Evolutionary conservation across 805 yeast species (phyloP).

Genomic region (Spathaspora sp.): DNA sequence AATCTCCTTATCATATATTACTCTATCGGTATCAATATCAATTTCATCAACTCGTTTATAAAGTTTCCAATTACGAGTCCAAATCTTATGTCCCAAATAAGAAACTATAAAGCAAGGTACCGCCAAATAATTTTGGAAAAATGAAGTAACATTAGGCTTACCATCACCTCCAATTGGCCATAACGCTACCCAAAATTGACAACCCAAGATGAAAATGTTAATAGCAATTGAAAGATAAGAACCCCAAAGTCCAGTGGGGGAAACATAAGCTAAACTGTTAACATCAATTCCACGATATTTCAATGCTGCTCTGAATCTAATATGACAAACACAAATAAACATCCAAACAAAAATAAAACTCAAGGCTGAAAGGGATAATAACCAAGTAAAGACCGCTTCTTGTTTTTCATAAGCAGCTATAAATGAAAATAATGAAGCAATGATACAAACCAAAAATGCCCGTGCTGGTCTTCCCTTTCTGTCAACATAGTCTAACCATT

Average conservation of each 20-base stretch:
- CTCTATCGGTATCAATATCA: conserved; percentile 26
- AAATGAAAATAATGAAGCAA: conserved; percentile 34
- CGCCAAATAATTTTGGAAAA: conserved; percentile 33
- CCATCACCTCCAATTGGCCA: conserved; percentile 30
- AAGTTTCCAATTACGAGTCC: conserved; percentile 27
- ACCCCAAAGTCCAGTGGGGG: conserved; percentile 40
- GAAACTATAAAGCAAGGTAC: conserved; percentile 25
- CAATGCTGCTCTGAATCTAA: conserved; percentile 39
- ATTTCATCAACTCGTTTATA: conserved; percentile 24
- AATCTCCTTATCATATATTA: conserved; percentile 30
- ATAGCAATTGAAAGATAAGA: conserved; percentile 30
- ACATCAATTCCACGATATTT: conserved; percentile 22
- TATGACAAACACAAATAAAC: conserved; percentile 35
- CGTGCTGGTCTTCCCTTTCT: conserved; percentile 39
- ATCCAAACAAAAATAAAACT: conserved; percentile 42
- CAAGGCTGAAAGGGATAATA: conserved; percentile 23
- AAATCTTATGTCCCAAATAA: conserved; percentile 30
- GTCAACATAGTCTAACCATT: conserved; percentile 36
- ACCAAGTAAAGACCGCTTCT: conserved; percentile 38
- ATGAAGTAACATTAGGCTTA: conserved; percentile 22
- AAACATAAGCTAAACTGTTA: conserved; percentile 27
- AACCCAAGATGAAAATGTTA: conserved; percentile 32
- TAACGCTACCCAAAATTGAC: conserved; percentile 43
- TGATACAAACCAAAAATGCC: conserved; percentile 30
- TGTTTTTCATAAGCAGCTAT: conserved; percentile 39